Evolutionary conservation across 2,329 filamentous ascomycete genomes (phyloP), one percentile per base, ranked within the genome.

Genomic region (Pseudopyrenochaeta lycopersici): DNA sequence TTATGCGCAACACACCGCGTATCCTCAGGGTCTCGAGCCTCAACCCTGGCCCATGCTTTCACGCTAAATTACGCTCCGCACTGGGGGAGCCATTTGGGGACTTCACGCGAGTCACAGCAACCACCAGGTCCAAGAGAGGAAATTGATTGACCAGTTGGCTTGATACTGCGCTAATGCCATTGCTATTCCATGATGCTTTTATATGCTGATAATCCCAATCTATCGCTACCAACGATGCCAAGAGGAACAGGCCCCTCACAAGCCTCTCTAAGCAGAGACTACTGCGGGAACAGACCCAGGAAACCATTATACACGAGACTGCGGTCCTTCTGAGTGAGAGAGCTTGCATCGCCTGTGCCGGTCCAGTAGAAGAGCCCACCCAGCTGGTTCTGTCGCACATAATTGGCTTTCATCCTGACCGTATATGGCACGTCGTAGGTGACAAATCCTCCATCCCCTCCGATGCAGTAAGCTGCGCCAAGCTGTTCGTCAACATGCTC

Each of bases 301-400:
- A 83, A 87, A 4, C 87, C 87, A 29, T 85, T 84, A 47, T 81
- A 81, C 20, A 89, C 83, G 55, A 90, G 67, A 67, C 87, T 89
- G 60, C 82, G 77, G 35, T 75, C 68, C 49, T 75, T 73, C n/a
- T 73, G 62, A 5, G 63, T 84, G 40, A 72, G 64, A 12, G 67
- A 70, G 35, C 76, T 72, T 7, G 84, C 83, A 77, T 95, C 91
- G 2, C 85, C 86, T 12, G 89, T 88, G n/a, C 87, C 89, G 47
- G 89, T 87, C 89, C 89, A 93, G 75, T 93, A 95, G 73, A 92
- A 94, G 7, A 95, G 76, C 0, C 91, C 91, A 23, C 88, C 90
- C 15, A 95, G 78, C 23, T 84, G 84, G 64, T 88, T 88, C 64
- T 89, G 84, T 66, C 86, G 88, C 73, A 88, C 90, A 72, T 88